phyloP scores from a whole-genome alignment of 257 asterid genomes.

The Solanum lignicaule region DNA sequence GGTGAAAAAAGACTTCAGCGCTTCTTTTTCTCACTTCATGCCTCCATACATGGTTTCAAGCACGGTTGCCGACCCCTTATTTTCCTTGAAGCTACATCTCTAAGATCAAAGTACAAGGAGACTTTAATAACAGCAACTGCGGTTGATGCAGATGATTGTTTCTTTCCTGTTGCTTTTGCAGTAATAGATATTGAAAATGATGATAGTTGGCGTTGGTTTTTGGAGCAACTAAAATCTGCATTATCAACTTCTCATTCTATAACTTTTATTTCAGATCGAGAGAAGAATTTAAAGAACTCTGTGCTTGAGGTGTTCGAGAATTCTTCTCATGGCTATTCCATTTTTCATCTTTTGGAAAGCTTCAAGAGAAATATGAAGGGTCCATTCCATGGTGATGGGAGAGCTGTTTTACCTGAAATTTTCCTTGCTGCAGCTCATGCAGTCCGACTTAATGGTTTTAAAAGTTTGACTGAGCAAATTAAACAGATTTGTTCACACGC shows the following conservation, averaged over 20 bases:
- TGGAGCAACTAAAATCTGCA: constrained; percentile 63
- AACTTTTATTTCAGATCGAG: constrained; percentile 77
- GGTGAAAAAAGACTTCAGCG: constrained; percentile 52
- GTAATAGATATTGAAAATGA: constrained; percentile 60
- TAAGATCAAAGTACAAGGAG: constrained; percentile 62
- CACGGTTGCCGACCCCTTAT: constrained; percentile 72
- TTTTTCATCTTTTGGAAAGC: constrained; percentile 72
- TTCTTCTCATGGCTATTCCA: constrained; percentile 66
- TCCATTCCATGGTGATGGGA: constrained; percentile 73
- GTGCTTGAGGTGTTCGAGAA: constrained; percentile 52
- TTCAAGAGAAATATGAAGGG: constrained; percentile 71
- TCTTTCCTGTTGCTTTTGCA: constrained; percentile 76
- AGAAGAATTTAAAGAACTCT: constrained; percentile 42
- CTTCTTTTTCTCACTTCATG: constrained; percentile 51
- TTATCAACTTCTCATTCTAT: constrained; percentile 36
- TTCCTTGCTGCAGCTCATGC: constrained; percentile 70
- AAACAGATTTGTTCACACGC: constrained; percentile 49
- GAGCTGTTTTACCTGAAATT: constrained; percentile 60
- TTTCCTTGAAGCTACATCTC: constrained; percentile 68
- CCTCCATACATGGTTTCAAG: constrained; percentile 52
- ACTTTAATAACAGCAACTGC: constrained; percentile 63
- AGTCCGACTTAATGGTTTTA: constrained; percentile 43
- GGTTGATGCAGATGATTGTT: constrained; percentile 74
- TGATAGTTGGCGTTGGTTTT: constrained; percentile 75
- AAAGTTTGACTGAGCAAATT: constrained; percentile 52